Evolutionary conservation across 192 early-diverging fungal genomes (phyloP), one percentile per base, ranked within the genome.

Genomic region (Coemansia reversa): DNA sequence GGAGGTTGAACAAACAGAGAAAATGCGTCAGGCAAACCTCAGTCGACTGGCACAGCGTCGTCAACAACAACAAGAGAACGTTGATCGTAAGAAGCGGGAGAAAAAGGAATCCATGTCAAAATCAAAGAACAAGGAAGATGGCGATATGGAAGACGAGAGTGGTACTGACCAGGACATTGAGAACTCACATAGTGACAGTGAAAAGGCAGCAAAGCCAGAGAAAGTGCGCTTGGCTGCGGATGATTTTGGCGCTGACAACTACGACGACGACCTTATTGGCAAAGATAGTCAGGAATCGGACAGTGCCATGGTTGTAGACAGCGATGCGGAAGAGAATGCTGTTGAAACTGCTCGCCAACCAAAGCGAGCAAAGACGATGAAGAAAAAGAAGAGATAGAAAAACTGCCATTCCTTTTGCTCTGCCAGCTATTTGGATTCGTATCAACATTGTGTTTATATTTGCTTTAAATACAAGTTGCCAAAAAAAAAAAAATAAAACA

Each of bases 41-140:
- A 75, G 83, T 35, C 85, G 88, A 58, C 86, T 87, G 75, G 91
- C 86, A 2, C 74, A 81, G 25, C 84, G 95, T 30, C 82, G 91
- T 65, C 82, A 84, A 51, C 81, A 92, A 72, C 95, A 98, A 70
- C 90, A 94, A 70, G 74, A 60, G 9, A 95, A 95, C 72, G 94
- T 98, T 11, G 76, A 84, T 70, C 79, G 85, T 52, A 97, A 95
- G 73, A 83, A 90, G 74, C 65, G 60, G 22, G 87, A 78, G 49
- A n/a, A n/a, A n/a, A 69, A 75, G 39, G 64, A 74, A 19, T 59
- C 75, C 7, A 63, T 56, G 80, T 63, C 19, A 56, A 70, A 4
- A 64, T 58, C 6, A 65, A 71, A 65, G 8, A 63, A 65, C 5
- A 60, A 58, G 2, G 65, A 61, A n/a, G 72, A 77, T 24, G 51